Percentiles rank a stretch among this genome's conserved stretches.
These are phyloP conservation scores for Candida ovalis DNA, from an alignment of 805 yeast species.

Conservation along the genomic window DNA sequence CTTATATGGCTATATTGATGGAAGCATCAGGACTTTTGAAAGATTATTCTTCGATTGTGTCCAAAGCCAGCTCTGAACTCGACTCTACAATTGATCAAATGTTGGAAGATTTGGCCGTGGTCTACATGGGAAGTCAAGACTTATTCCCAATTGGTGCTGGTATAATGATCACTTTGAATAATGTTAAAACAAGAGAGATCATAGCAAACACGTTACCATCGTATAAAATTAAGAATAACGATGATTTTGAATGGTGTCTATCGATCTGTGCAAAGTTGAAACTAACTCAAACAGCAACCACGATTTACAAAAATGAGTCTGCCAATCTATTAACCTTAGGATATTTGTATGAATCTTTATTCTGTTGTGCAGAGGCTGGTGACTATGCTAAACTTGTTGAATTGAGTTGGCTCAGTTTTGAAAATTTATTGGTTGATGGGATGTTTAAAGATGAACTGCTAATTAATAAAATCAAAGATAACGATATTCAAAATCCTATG, in stretches of 20 bases:
- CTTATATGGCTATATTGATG: constrained; percentile 55
- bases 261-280: constrained; percentile 68
- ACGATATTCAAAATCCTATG: constrained; percentile 40
- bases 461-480: constrained; percentile 16
- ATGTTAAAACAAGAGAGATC: constrained; percentile 39
- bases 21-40: constrained; percentile 61
- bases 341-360: constrained; percentile 54
- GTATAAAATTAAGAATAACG: constrained; percentile 59
- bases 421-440: constrained; percentile 51
- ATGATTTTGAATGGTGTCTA: constrained; percentile 76
- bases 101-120: constrained; percentile 50
- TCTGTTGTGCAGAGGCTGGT: constrained; percentile 60
- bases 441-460: constrained; percentile 49
- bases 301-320: constrained; percentile 54
- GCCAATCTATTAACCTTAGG: constrained; percentile 24
- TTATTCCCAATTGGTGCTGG: constrained; percentile 72
- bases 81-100: constrained; percentile 32
- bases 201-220: constrained; percentile 58
- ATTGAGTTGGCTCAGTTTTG: constrained; percentile 61
- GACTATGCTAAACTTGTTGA: constrained; percentile 48
- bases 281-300: constrained; percentile 53
- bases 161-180: constrained; percentile 45
- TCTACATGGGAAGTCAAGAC: constrained; percentile 47
- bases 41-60: constrained; percentile 27
- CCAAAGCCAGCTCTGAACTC: constrained; percentile 11